Evolutionary conservation across 139 green algal genomes (phyloP).

Genomic region (Haematococcus sp.): DNA sequence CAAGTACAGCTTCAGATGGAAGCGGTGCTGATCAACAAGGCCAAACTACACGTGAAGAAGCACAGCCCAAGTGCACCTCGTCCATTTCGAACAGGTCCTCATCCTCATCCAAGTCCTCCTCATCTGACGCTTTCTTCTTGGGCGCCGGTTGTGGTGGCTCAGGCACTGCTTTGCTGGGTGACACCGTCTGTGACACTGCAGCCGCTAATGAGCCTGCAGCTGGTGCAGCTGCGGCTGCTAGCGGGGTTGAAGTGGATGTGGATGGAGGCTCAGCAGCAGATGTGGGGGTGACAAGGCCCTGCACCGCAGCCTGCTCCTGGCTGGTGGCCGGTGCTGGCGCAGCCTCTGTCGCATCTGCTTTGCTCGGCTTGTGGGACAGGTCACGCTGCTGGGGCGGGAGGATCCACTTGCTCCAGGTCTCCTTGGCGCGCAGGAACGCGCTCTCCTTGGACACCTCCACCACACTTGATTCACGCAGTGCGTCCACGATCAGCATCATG

Average conservation of each 20-base stretch:
- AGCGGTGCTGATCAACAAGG: no score
- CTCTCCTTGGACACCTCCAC: conserved; percentile 52
- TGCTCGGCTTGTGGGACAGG: conserved; percentile 8
- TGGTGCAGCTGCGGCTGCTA: conserved; percentile 10
- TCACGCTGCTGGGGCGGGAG: conserved; percentile 64
- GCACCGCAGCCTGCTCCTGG: conserved; percentile 12
- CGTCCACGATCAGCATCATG: conserved; percentile 64
- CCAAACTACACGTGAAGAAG: no score
- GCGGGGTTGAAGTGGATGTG: conserved; percentile 10
- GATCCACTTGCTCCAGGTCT: conserved; percentile 70
- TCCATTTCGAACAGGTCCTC: conserved; percentile 76
- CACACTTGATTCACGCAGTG: conserved; percentile 41
- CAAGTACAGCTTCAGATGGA: no score
- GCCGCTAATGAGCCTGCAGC: no score
- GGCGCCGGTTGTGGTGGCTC: neutral
- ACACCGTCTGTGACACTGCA: no score
- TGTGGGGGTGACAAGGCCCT: neutral
- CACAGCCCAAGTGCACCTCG: conserved; percentile 51
- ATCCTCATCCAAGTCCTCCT: conserved; percentile 40
- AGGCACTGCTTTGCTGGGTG: no score
- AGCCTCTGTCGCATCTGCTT: conserved; percentile 17
- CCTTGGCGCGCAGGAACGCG: conserved; percentile 49
- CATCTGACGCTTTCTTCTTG: conserved; percentile 18
- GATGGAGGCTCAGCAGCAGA: conserved; percentile 6
- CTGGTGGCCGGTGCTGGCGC: neutral